phyloP scores from a whole-genome alignment of 2,329 filamentous ascomycete species.

The Cryoendolithus antarcticus region DNA sequence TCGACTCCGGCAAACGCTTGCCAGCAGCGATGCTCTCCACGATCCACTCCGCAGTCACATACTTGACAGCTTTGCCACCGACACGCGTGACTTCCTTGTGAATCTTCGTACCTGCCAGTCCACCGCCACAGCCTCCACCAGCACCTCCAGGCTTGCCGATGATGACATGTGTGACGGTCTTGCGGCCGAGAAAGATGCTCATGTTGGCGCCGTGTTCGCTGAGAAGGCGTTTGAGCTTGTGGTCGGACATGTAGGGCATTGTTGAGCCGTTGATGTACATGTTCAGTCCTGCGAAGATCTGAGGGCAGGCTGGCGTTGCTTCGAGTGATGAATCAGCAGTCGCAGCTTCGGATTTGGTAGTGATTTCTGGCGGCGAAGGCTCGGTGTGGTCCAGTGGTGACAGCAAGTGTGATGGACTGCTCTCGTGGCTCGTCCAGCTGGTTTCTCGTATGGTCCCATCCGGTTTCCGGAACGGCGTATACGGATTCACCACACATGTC shows the following conservation, averaged over 20 bases:
- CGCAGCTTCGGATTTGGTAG: not conserved
- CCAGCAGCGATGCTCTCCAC: conserved; percentile 68
- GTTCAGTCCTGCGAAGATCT: conserved; percentile 48
- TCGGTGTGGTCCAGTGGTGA: conserved; percentile 6
- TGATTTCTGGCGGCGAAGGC: not conserved
- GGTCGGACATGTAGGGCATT: conserved; percentile 67
- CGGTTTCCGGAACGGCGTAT: conserved; percentile 18
- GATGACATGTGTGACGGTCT: conserved; percentile 75
- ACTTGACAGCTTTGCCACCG: conserved; percentile 60
- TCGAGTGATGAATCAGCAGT: too few relatives aligned
- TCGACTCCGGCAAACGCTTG: conserved; percentile 60
- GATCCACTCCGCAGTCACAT: conserved; percentile 72
- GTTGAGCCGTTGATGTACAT: conserved; percentile 87
- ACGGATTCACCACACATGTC: conserved; percentile 19
- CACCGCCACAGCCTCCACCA: conserved; percentile 52
- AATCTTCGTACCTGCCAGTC: conserved; percentile 63
- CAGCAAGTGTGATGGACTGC: conserved; percentile 19
- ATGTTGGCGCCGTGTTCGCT: conserved; percentile 60
- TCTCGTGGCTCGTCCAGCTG: conserved; percentile 21
- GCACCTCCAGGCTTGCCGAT: conserved; percentile 47
- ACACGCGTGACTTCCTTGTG: conserved; percentile 63
- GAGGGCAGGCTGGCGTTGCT: conserved; percentile 7
- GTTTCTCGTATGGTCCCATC: conserved; percentile 19
- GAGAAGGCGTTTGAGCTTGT: conserved; percentile 70
- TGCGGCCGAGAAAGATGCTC: conserved; percentile 58